These are phyloP conservation scores for Picochlorum sp. DNA, from an alignment of 139 green algal genomes.

Conservation along the genomic window DNA sequence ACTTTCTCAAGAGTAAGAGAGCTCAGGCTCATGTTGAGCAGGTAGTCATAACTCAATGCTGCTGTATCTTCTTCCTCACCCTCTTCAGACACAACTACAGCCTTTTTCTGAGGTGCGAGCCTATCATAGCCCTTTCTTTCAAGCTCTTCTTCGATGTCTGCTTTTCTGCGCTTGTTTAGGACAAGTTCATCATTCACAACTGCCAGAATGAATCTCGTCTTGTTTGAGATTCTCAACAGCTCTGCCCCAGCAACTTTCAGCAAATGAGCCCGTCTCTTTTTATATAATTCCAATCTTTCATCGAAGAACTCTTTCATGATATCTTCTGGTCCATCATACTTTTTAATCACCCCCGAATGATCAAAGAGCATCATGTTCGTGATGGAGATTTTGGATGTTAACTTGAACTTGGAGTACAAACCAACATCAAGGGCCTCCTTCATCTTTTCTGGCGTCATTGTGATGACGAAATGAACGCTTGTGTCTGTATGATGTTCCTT, in stretches of 20 bases:
- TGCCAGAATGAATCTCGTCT: constrained; percentile 87
- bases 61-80: constrained; percentile 38
- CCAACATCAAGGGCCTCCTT: constrained; percentile 41
- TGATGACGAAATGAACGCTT: constrained; percentile 82
- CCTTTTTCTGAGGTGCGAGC: constrained; percentile 43
- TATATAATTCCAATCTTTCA: constrained; percentile 82
- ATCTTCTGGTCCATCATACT: constrained; percentile 78
- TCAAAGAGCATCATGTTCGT: constrained; percentile 98
- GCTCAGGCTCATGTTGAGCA: constrained; percentile 90
- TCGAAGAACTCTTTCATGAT: constrained; percentile 89
- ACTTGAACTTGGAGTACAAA: constrained; percentile 86
- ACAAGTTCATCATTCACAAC: constrained; percentile 77
- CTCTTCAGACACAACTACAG: constrained; percentile 1
- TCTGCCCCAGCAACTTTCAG: constrained; percentile 66
- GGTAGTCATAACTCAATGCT: constrained; percentile 82
- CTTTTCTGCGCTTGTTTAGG: constrained; percentile 77
- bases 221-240: constrained; percentile 72
- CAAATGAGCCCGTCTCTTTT: constrained; percentile 54
- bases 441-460: constrained; percentile 61
- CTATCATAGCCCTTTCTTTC: constrained; percentile 63
- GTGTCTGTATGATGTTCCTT: constrained; percentile 86
- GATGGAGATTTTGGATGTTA: constrained; percentile 70
- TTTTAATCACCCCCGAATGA: constrained; percentile 75
- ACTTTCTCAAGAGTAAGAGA: constrained; percentile 94
- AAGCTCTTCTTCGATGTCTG: constrained; percentile 80